Percentiles rank a stretch among this genome's conserved stretches.
Evolutionary conservation across 2,329 filamentous ascomycete genomes (phyloP).

Genomic region (Aspergillus ochraceus): DNA sequence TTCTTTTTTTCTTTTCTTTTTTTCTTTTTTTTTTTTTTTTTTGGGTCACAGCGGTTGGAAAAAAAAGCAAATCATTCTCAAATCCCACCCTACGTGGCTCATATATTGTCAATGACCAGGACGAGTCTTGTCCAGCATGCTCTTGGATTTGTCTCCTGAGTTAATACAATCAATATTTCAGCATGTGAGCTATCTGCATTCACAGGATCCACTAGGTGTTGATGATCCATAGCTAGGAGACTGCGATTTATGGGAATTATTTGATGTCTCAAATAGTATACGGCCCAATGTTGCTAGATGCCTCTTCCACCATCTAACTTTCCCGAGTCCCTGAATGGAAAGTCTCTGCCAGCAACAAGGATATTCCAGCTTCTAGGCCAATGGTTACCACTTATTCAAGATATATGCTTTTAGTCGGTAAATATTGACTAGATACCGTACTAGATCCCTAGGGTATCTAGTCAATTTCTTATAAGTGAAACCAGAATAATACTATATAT

Average conservation of each 20-base stretch:
- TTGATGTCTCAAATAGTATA: slow-evolving; percentile 4
- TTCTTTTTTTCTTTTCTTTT: too few species aligned
- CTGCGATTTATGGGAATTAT: slow-evolving; percentile 3
- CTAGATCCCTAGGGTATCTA: too few species aligned
- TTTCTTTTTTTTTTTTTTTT: too few species aligned
- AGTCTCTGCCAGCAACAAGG: slow-evolving; percentile 1
- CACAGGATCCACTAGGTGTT: background rate
- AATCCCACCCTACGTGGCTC: background rate
- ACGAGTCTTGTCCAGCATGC: background rate
- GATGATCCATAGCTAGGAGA: slow-evolving; percentile 1
- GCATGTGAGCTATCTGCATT: background rate
- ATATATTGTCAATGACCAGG: background rate
- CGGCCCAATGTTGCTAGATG: slow-evolving; percentile 1
- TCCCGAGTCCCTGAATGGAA: slow-evolving; percentile 2
- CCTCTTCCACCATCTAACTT: slow-evolving; percentile 6
- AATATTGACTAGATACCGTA: too few species aligned
- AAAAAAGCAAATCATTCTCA: background rate
- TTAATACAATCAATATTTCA: slow-evolving; percentile 2
- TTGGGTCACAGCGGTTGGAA: too few species aligned
- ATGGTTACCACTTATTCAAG: slow-evolving; percentile 3
- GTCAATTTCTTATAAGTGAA: too few species aligned
- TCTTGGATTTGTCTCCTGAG: slow-evolving; percentile 1
- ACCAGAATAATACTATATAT: too few species aligned
- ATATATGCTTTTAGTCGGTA: background rate
- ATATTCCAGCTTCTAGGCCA: slow-evolving; percentile 5